Percentiles rank a stretch among this genome's conserved stretches.
Conservation (phyloP, 306 rosid genomes). For the Sicyos edulis region DNA sequence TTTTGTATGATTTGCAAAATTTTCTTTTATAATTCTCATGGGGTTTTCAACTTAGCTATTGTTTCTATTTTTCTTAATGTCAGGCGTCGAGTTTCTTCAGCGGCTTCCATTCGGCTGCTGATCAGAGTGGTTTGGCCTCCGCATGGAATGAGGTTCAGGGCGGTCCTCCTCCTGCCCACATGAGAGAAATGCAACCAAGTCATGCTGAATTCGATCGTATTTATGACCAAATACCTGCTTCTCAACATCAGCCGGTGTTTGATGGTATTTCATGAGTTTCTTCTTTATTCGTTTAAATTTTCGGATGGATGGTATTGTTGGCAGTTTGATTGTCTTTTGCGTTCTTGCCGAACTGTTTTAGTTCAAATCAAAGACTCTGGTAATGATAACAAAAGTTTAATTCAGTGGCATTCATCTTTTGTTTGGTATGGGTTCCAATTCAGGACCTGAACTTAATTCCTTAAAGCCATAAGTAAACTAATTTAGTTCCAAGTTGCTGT, state of each 20-base stretch:
- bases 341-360: background rate
- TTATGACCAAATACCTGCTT: constrained; percentile 27
- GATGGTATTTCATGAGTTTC: constrained; percentile 44
- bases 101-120: constrained; percentile 55
- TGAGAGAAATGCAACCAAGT: constrained; percentile 29
- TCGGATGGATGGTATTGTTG: background rate
- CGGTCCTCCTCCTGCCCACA: constrained; percentile 30
- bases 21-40: background rate
- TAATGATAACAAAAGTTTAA: background rate
- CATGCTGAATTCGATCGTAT: constrained; percentile 27
- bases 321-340: background rate
- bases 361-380: background rate
- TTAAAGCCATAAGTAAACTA: too few species aligned
- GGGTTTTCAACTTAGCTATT: background rate
- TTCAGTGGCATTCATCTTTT: background rate
- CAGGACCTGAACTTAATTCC: too few species aligned
- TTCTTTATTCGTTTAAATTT: background rate
- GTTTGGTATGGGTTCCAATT: too few species aligned
- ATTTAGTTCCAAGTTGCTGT: too few species aligned
- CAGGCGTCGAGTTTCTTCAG: constrained; percentile 72
- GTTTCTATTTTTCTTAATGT: background rate
- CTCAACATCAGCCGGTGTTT: constrained; percentile 49
- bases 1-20: background rate
- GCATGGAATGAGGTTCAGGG: constrained; percentile 81
- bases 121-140: constrained; percentile 45